Conservation (phyloP, 495 filamentous ascomycete species). For the Penicillium mononematosum region DNA sequence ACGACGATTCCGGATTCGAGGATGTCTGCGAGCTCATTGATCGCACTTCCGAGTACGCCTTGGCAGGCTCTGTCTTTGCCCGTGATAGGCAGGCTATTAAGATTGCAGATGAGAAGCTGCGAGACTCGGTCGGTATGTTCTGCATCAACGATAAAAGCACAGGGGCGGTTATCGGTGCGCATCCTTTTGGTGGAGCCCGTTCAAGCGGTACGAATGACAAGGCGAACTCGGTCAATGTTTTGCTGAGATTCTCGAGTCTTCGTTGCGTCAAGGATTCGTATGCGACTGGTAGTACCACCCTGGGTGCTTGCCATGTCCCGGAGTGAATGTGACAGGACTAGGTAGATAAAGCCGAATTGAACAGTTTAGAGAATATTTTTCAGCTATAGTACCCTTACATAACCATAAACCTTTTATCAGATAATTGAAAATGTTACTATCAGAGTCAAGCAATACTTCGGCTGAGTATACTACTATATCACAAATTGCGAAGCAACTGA, state of each 20-base stretch:
- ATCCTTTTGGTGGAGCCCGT: not conserved
- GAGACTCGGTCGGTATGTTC: constrained; percentile 2
- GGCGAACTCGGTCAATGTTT: constrained; percentile 3
- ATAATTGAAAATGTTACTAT: no score
- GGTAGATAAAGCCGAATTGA: no score
- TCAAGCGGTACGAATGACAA: constrained; percentile 1
- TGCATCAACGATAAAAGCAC: constrained; percentile 1
- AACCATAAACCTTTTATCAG: no score
- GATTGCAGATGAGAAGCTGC: not conserved
- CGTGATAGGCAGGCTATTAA: not conserved
- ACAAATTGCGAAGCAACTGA: no score
- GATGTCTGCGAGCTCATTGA: not conserved
- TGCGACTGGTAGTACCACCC: not conserved
- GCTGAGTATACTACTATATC: no score
- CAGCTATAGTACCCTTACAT: no score
- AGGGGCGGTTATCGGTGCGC: not conserved
- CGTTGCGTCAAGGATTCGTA: not conserved
- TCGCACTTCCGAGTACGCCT: not conserved
- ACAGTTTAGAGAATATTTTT: no score
- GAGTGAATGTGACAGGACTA: not conserved
- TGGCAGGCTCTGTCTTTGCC: not conserved
- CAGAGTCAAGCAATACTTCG: no score
- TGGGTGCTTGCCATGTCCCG: not conserved
- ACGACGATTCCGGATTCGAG: not conserved
- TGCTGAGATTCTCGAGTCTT: constrained; percentile 1